Conservation (phyloP, 768 basidiomycete species). For the Psilocybe sp. region DNA sequence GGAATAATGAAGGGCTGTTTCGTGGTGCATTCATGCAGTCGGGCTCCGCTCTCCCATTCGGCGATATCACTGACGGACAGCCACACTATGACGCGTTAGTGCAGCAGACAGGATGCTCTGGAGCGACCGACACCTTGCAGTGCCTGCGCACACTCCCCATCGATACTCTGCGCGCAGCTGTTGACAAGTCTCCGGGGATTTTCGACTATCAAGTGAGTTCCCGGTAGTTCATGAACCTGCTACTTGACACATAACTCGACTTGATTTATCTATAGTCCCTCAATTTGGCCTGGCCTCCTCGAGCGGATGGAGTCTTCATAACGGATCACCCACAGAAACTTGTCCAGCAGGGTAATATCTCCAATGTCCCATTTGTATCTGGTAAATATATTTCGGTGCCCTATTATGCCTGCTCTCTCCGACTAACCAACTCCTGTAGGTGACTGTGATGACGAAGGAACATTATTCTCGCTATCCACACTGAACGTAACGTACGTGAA, state of each 20-base stretch:
- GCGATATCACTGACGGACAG: conserved; percentile 41
- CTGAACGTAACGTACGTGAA: conserved; percentile 44
- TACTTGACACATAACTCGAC: not conserved
- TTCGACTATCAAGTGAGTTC: conserved; percentile 36
- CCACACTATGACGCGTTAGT: conserved; percentile 44
- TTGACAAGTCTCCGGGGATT: conserved; percentile 36
- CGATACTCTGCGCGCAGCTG: conserved; percentile 32
- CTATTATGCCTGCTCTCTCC: not conserved
- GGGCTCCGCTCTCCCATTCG: conserved; percentile 42
- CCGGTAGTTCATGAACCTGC: not conserved
- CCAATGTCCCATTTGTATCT: conserved; percentile 46
- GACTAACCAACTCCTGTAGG: conserved; percentile 5
- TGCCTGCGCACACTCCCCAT: conserved; percentile 39
- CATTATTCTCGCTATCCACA: conserved; percentile 45
- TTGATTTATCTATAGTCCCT: conserved; percentile 28
- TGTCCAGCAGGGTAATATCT: conserved; percentile 41
- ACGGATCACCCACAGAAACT: conserved; percentile 41
- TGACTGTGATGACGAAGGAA: conserved; percentile 44
- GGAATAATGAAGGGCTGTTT: conserved; percentile 44
- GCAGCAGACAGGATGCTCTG: conserved; percentile 22
- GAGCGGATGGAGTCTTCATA: conserved; percentile 48
- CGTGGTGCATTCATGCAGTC: conserved; percentile 45
- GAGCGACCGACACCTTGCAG: conserved; percentile 33
- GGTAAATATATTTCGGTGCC: conserved; percentile 20
- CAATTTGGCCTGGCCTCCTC: conserved; percentile 45